Base-by-base conservation (phyloP, 495 filamentous ascomycete species). In the Parathielavia appendiculata region DNA sequence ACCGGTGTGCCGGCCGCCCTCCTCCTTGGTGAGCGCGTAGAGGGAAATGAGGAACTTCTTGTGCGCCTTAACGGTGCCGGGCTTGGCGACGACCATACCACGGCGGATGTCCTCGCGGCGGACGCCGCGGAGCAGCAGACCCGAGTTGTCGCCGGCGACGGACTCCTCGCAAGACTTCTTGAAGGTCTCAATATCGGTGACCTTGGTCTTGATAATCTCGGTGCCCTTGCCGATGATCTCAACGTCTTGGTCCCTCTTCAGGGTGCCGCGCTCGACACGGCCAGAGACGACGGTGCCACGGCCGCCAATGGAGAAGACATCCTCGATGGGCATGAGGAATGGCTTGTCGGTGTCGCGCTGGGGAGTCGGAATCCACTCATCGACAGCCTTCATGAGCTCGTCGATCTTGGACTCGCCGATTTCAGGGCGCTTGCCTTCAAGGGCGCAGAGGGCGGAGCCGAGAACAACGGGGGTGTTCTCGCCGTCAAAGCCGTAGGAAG, bases 131-230 rank as follows among this genome's bases (percentile, higher is more conserved):
- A 98, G 87, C 22, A 98, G 83, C 20, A 98, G 87, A 71, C 93
- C 93, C n/a, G 92, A 93, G 84, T 96, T 97, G 78, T 98, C 93
- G 69, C 93, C 93, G 54, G 93, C 93, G 59, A 86, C 82, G 59
- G 90, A 90, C 75, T 95, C 90, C 52, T 93, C 90, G 75, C 92
- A 95, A 48, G 89, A 90, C 81, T 98, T 98, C 83, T 97, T 95
- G 83, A 98, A 98, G 58, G 91, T 97, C 80, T 98, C 93, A 70
- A 97, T 96, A 68, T 97, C 93, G 67, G 93, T 98, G 57, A 98
- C 92, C 80, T 96, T 97, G 70, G 95, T 97, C 83, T 93, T 96
- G 78, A 96, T 89, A 60, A 89, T 77, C 20, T 77, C 76, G 41
- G 72, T 73, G 63, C 83, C 81, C 75, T 90, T 93, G 68, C 93